phyloP scores from a whole-genome alignment of 306 rosid species.

The Glycyrrhiza uralensis region DNA sequence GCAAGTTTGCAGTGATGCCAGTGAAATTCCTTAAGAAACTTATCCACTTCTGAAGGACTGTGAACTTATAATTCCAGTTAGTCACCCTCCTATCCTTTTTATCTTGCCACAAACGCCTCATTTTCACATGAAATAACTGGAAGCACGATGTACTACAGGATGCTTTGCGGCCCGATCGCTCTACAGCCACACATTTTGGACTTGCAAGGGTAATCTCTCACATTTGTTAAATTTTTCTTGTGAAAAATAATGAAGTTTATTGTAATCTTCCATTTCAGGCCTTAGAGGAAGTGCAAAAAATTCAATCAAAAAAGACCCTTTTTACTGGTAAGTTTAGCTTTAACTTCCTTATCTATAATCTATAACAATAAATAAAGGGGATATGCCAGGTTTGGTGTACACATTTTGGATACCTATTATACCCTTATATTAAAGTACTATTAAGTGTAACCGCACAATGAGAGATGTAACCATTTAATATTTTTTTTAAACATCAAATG shows the following conservation, averaged over 20 bases:
- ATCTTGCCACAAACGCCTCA: not conserved
- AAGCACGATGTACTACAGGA: constrained; percentile 40
- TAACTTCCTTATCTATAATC: no score
- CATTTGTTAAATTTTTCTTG: not conserved
- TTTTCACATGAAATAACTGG: not conserved
- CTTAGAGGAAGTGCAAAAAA: constrained; percentile 79
- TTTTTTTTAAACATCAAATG: no score
- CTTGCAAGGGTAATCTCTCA: constrained; percentile 63
- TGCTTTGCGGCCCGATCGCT: constrained; percentile 76
- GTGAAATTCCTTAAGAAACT: constrained; percentile 87
- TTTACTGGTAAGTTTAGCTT: no score
- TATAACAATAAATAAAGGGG: no score
- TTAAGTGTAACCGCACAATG: no score
- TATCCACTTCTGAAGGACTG: constrained; percentile 71
- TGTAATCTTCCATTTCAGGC: constrained; percentile 48
- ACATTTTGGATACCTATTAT: no score
- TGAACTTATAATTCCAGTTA: constrained; percentile 71
- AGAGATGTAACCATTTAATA: no score
- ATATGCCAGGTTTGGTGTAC: no score
- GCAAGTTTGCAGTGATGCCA: constrained; percentile 71
- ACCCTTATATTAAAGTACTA: no score
- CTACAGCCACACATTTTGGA: constrained; percentile 84
- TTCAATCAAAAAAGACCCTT: no score
- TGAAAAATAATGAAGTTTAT: not conserved
- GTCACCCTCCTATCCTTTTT: not conserved